phyloP scores from a whole-genome alignment of 169 alveolate species.

The Eimeria praecox region DNA sequence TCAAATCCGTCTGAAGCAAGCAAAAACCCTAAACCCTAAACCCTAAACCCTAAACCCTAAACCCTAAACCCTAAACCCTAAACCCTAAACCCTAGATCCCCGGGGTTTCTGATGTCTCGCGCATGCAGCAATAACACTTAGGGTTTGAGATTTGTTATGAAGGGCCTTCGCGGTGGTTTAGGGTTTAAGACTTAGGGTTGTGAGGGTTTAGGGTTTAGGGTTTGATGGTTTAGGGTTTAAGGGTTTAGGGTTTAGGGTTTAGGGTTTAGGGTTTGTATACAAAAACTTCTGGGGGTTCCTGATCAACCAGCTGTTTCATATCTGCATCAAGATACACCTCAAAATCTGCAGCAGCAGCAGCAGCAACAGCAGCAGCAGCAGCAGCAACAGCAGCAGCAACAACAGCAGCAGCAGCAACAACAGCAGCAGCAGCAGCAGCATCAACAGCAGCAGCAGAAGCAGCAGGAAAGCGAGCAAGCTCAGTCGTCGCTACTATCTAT shows the following conservation, averaged over 20 bases:
- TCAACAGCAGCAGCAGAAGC: neutral
- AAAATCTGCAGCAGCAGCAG: neutral
- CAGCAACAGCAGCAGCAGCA: conserved; percentile 63
- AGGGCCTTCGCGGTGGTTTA: neutral
- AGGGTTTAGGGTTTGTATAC: neutral
- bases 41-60: neutral
- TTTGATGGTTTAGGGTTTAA: neutral
- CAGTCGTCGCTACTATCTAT: neutral
- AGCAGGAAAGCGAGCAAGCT: neutral
- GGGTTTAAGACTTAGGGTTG: neutral
- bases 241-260: neutral
- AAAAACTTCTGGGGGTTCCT: conserved; percentile 17
- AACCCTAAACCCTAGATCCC: conserved; percentile 12
- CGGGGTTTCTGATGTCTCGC: neutral
- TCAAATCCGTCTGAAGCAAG: conserved; percentile 6
- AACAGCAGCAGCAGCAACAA: conserved; percentile 13
- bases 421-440: neutral
- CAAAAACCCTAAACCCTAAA: conserved; percentile 17
- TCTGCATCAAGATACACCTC: conserved; percentile 24
- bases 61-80: conserved; percentile 21
- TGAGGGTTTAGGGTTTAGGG: neutral
- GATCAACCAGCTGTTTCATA: neutral
- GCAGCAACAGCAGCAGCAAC: conserved; percentile 31
- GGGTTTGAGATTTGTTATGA: neutral
- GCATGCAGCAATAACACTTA: no score